Base-by-base conservation (phyloP, 2,329 filamentous ascomycete species). In the Pyrenophora tritici-repentis region DNA sequence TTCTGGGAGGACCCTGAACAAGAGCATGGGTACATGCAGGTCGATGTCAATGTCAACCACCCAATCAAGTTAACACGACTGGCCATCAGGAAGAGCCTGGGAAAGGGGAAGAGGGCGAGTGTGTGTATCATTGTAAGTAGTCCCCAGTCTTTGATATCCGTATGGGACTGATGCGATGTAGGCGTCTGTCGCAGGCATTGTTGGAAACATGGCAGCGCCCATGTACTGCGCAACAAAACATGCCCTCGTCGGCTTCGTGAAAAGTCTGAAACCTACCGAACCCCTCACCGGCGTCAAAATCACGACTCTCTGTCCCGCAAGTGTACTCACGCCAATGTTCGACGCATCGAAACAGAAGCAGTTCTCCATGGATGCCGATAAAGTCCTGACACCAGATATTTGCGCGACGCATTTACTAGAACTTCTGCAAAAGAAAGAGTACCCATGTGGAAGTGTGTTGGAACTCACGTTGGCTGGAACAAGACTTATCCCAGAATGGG, bases 151-250 rank as follows among this genome's bases (percentile, higher is more conserved):
- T 9, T 8, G 17, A 3, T 13, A 10, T 13, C 32, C 4, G 4
- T 16, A 29, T 24, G n/a, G 44, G 2, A 18, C 35, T 47, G 20
- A 52, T 40, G 10, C n/a, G 10, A 8, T 29, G 3, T 18, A 69
- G 65, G 53, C 67, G 2, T 69, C 66, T 0, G 56, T 68, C 3
- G 66, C 47, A 2, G 67, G 67, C 1, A 44, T 70, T 7, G n/a
- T 47, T 24, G 66, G 65, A 10, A 64, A 37, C 37, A 42, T 67
- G n/a, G 61, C 62, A 18, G 62, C 62, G 8, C 66, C 67, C 0
- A 50, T 71, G 8, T 71, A 71, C 43, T 66, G 59, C 34, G 67
- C 67, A 10, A 70, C 65, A 0, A 70, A 71, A 40, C 67, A 71
- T 37, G 66, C 67, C 10, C 56, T 71, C 6, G 57, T 70, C 6